Evolutionary conservation across 257 asterid species (phyloP).

Genomic region (Ligustrum vulgare): DNA sequence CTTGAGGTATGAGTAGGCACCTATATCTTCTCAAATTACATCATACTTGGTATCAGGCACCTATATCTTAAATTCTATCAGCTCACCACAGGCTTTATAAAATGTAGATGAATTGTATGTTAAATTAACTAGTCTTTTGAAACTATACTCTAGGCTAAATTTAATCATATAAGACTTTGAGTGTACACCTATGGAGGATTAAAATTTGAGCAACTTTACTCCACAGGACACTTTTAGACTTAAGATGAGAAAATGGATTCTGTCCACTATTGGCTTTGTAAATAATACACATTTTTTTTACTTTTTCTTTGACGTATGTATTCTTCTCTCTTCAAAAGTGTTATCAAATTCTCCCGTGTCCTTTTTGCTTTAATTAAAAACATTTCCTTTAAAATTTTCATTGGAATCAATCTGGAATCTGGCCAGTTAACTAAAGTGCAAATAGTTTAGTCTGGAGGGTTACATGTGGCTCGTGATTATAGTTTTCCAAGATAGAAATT

Average conservation of each 20-base stretch:
- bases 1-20: conserved; percentile 63
- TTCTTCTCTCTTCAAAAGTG: not conserved
- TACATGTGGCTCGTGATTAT: not conserved
- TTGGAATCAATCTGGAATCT: not conserved
- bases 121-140: not conserved
- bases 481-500: not conserved
- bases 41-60: too few species aligned
- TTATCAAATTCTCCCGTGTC: not conserved
- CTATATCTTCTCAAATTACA: not conserved
- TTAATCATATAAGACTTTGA: not conserved
- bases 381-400: not conserved
- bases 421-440: not conserved
- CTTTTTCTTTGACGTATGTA: not conserved
- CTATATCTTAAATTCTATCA: not conserved
- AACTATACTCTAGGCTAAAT: not conserved
- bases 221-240: not conserved
- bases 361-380: not conserved
- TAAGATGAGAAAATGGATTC: not conserved
- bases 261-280: not conserved
- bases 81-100: not conserved
- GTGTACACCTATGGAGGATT: not conserved
- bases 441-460: not conserved
- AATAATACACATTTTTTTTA: too few species aligned
- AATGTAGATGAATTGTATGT: not conserved
- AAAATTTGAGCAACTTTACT: not conserved